phyloP scores from a whole-genome alignment of 164 flowering plant genomes.

The Kalanchoe fedtschenkoi region DNA sequence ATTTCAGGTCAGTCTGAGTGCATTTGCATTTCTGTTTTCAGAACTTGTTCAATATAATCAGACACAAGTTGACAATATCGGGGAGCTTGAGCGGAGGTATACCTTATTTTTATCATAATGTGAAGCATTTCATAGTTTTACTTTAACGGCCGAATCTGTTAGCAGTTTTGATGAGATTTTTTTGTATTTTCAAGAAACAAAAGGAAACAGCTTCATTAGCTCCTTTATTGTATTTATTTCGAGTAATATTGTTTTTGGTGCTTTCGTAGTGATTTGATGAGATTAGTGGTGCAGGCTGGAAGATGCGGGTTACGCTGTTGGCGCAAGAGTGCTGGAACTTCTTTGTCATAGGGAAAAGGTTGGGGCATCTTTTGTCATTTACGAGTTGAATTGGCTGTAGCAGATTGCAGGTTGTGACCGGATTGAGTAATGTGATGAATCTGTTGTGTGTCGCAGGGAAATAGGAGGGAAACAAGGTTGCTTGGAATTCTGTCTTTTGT shows the following conservation, averaged over 20 bases:
- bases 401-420: not conserved
- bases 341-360: constrained; percentile 98
- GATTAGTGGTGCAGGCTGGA: constrained; percentile 53
- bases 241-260: not conserved
- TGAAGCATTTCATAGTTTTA: not conserved
- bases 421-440: not conserved
- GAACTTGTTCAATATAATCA: constrained; percentile 99
- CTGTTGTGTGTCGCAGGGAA: constrained; percentile 46
- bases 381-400: not conserved
- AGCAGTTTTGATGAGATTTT: not conserved
- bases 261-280: not conserved
- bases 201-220: not conserved
- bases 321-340: constrained; percentile 86
- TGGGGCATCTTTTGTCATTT: not conserved
- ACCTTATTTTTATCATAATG: not conserved
- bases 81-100: constrained; percentile 90
- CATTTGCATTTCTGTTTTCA: constrained; percentile 86
- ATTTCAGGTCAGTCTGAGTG: constrained; percentile 91
- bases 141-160: not conserved
- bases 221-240: not conserved
- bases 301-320: constrained; percentile 99
- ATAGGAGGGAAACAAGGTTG: constrained; percentile 86
- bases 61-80: constrained; percentile 93
- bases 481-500: constrained; percentile 93
- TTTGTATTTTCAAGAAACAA: not conserved